A percentile compares a stretch with the other conserved stretches of the same genome.
Conservation (phyloP, 139 green algal species). For the Zygnema circumcarinatum region DNA sequence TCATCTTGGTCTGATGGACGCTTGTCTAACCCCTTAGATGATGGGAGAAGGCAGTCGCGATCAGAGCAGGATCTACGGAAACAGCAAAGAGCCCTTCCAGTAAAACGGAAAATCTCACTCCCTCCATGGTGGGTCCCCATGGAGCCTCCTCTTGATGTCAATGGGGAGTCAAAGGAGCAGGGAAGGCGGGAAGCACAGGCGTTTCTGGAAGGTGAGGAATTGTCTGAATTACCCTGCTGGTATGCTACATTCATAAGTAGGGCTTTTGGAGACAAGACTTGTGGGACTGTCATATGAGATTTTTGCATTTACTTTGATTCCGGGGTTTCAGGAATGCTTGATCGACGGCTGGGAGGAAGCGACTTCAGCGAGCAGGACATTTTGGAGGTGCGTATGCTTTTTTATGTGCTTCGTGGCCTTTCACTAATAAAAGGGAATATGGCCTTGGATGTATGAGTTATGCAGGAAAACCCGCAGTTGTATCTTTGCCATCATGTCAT, state of each 20-base stretch:
- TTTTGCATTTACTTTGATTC: no score
- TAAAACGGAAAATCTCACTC: background rate
- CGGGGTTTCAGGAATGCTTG: slow-evolving; percentile 22
- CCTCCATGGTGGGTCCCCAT: background rate
- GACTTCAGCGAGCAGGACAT: slow-evolving; percentile 16
- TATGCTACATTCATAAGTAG: no score
- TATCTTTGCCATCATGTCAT: no score
- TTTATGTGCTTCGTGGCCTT: background rate
- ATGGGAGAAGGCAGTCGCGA: background rate
- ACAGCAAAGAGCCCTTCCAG: background rate
- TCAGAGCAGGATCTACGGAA: background rate
- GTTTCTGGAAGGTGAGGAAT: background rate
- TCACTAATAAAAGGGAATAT: no score
- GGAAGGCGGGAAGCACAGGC: background rate
- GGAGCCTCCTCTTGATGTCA: background rate
- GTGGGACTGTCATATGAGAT: no score
- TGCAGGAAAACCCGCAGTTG: no score
- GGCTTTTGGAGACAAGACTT: no score
- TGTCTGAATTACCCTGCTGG: no score
- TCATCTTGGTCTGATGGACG: background rate
- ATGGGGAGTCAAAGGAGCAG: background rate
- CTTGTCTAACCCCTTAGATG: background rate
- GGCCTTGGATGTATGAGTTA: no score
- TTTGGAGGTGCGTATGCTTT: background rate
- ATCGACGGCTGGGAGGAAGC: background rate